phyloP scores from a whole-genome alignment of 257 asterid species.

The Fraxinus cuspidata region DNA sequence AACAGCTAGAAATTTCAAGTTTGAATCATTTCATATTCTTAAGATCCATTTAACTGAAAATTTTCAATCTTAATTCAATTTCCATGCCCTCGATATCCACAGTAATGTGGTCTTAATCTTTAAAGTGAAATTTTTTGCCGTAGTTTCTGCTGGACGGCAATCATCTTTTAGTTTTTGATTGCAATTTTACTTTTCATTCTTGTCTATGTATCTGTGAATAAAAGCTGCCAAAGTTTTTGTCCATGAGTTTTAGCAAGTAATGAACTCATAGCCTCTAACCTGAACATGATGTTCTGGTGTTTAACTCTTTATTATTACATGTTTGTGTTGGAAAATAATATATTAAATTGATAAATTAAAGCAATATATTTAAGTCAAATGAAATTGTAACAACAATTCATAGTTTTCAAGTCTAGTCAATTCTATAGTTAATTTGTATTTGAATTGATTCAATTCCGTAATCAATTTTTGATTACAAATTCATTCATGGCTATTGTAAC shows the following conservation, averaged over 20 bases:
- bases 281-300: background rate
- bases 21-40: background rate
- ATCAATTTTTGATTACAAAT: no score
- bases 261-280: background rate
- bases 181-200: background rate
- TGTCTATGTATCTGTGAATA: background rate
- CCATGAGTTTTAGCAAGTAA: background rate
- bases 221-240: background rate
- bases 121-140: background rate
- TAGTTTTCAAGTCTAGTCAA: no score
- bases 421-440: no score
- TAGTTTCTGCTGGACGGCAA: background rate
- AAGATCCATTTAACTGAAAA: background rate
- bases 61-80: background rate
- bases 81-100: background rate
- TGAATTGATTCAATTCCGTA: no score
- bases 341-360: no score
- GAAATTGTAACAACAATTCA: no score
- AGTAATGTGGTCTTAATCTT: background rate
- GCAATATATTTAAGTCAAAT: no score
- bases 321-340: background rate
- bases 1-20: background rate
- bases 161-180: background rate
- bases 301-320: background rate
- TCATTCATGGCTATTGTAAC: no score